phyloP scores from a whole-genome alignment of 345 rosid genomes.

The Eucalyptus marginata region DNA sequence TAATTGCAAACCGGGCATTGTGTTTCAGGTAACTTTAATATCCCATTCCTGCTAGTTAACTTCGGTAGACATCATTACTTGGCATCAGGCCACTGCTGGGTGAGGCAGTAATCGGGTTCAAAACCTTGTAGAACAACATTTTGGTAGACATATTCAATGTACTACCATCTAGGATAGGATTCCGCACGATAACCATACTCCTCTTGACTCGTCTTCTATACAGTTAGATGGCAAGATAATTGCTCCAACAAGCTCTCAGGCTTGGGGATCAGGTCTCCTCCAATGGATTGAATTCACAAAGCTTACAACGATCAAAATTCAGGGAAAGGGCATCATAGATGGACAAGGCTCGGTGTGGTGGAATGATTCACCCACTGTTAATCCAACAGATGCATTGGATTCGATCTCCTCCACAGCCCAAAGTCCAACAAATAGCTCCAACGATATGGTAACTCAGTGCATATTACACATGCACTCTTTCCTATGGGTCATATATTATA shows the following conservation, averaged over 20 bases:
- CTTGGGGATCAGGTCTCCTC: constrained; percentile 55
- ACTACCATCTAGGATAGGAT: neutral
- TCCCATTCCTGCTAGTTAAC: neutral
- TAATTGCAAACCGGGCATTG: constrained; percentile 36
- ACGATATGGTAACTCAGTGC: constrained; percentile 4
- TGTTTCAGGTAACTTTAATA: constrained; percentile 49
- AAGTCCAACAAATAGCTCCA: constrained; percentile 3
- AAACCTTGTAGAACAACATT: neutral
- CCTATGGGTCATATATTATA: neutral
- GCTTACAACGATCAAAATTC: constrained; percentile 43
- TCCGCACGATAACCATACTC: neutral
- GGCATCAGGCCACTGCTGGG: neutral
- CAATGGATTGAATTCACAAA: constrained; percentile 78
- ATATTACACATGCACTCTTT: neutral
- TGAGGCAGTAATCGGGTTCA: neutral
- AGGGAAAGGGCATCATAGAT: constrained; percentile 70
- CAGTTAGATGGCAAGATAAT: constrained; percentile 82
- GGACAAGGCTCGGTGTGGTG: constrained; percentile 89
- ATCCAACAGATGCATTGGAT: constrained; percentile 12
- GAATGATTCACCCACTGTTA: constrained; percentile 26
- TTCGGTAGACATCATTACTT: neutral
- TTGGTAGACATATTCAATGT: neutral
- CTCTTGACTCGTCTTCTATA: neutral
- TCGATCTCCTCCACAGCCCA: neutral
- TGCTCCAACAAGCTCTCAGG: constrained; percentile 53